These are phyloP conservation scores for Fusarium sp. DNA, from an alignment of 2,329 filamentous ascomycete species.

Conservation along the genomic window DNA sequence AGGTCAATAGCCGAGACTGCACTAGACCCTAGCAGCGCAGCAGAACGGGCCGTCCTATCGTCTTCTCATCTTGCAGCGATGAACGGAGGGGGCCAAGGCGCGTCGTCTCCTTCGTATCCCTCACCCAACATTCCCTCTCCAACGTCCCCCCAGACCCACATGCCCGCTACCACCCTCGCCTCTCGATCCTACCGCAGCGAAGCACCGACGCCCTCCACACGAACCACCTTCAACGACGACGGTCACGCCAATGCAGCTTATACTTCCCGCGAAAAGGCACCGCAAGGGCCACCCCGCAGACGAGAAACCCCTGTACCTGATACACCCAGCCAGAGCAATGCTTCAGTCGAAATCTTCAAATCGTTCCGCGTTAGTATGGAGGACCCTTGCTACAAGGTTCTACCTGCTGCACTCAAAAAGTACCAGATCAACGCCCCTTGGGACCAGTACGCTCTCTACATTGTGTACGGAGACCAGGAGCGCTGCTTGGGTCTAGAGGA, in stretches of 20 bases:
- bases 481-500: slow-evolving; percentile 92
- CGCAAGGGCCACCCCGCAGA: slow-evolving; percentile 62
- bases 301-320: slow-evolving; percentile 73
- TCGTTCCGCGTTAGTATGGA: slow-evolving; percentile 98
- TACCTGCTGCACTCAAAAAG: slow-evolving; percentile 94
- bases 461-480: slow-evolving; percentile 98
- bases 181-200: slow-evolving; percentile 71
- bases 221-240: slow-evolving; percentile 66
- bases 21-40: slow-evolving; percentile 76
- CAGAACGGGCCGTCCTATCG: slow-evolving; percentile 73
- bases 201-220: slow-evolving; percentile 64
- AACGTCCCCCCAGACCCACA: slow-evolving; percentile 71
- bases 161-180: slow-evolving; percentile 68
- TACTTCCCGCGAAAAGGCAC: slow-evolving; percentile 49
- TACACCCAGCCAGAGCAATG: slow-evolving; percentile 66
- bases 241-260: slow-evolving; percentile 53
- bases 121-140: slow-evolving; percentile 78
- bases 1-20: slow-evolving; percentile 71
- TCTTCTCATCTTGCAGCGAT: slow-evolving; percentile 78
- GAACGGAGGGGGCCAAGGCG: slow-evolving; percentile 70
- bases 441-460: slow-evolving; percentile 97
- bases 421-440: slow-evolving; percentile 99
- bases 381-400: slow-evolving; percentile 96
- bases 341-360: slow-evolving; percentile 95
- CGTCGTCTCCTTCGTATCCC: slow-evolving; percentile 66